Evolutionary conservation across 176 grass and related monocot species (phyloP).

Genomic region (Aegilops longissima): DNA sequence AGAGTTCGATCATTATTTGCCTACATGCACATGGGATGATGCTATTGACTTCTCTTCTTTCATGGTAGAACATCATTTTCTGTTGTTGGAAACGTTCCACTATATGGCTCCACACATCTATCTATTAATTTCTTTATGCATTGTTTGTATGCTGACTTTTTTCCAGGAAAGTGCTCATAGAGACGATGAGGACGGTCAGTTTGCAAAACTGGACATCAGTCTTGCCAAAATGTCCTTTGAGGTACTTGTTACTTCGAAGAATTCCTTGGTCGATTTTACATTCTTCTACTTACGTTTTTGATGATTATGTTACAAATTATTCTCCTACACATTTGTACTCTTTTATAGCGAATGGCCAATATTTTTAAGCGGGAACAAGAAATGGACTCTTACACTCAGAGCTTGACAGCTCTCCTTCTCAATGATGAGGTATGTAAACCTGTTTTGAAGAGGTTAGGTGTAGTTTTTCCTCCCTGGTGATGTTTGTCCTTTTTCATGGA

Average conservation of each 20-base stretch:
- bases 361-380: neutral
- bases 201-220: neutral
- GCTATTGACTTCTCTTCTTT: neutral
- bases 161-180: neutral
- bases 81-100: neutral
- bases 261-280: neutral
- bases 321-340: neutral
- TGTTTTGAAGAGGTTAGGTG: neutral
- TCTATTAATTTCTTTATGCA: neutral
- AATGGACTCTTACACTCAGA: neutral
- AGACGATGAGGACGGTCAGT: neutral
- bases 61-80: neutral
- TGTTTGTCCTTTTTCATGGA: neutral
- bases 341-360: conserved; percentile 1
- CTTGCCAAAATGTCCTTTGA: conserved; percentile 17
- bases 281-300: neutral
- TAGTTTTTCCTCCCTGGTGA: neutral
- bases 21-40: neutral
- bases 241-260: neutral
- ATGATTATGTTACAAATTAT: neutral
- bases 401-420: neutral
- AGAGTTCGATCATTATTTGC: neutral
- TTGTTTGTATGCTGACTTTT: neutral
- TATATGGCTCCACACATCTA: neutral
- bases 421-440: conserved; percentile 18